These are phyloP conservation scores for Apiospora malaysiana DNA, from an alignment of 2,329 filamentous ascomycete genomes.

Conservation along the genomic window DNA sequence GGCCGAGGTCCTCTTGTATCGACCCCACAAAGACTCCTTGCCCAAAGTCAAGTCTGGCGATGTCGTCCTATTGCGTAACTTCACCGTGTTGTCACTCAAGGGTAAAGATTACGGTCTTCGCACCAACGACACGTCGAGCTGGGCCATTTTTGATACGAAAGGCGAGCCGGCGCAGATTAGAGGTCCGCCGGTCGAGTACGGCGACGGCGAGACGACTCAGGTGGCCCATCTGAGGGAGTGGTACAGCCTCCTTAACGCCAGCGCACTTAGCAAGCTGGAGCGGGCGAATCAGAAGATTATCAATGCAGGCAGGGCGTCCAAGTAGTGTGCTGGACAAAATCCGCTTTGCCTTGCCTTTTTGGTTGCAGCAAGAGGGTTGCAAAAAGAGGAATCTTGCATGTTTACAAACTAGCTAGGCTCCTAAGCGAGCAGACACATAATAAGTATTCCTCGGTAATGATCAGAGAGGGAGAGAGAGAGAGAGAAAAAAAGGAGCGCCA, in stretches of 20 bases:
- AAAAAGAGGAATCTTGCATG: not conserved
- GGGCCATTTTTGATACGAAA: conserved; percentile 64
- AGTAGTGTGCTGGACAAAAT: not conserved
- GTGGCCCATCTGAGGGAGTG: conserved; percentile 55
- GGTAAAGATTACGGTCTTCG: conserved; percentile 61
- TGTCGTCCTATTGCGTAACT: conserved; percentile 61
- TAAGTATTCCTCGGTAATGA: not conserved
- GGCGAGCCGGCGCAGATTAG: conserved; percentile 57
- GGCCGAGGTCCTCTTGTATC: conserved; percentile 62
- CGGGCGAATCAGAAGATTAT: conserved; percentile 51
- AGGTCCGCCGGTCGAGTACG: conserved; percentile 65
- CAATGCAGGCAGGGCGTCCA: conserved; percentile 30
- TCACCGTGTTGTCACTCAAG: conserved; percentile 59
- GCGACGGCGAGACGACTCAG: conserved; percentile 55
- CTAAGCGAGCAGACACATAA: not conserved
- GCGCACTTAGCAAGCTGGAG: conserved; percentile 53
- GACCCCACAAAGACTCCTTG: conserved; percentile 62
- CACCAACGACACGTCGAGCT: conserved; percentile 61
- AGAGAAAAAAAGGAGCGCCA: not conserved
- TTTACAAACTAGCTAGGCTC: not conserved
- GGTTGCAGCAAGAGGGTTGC: not conserved
- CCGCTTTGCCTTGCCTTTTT: not conserved
- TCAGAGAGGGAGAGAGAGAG: too few species aligned
- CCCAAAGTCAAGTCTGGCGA: conserved; percentile 63
- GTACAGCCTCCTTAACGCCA: conserved; percentile 55